phyloP scores from a whole-genome alignment of 1,139 yeast genomes.

The Arxiozyma slooffiae region DNA sequence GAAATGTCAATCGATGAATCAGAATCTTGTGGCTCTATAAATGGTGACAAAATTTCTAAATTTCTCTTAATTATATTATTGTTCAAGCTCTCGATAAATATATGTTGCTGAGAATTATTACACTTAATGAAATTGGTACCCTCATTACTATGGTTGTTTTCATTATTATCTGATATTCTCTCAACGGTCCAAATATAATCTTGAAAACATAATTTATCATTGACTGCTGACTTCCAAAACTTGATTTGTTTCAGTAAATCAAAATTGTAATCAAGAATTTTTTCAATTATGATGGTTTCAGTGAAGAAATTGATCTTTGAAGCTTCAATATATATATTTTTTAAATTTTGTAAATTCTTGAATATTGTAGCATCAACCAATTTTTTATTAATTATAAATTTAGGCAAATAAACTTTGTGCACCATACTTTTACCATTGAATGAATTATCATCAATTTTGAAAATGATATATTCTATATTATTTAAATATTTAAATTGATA shows the following conservation, averaged over 20 bases:
- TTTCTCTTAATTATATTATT: constrained; percentile 10
- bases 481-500: constrained; percentile 13
- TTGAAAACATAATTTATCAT: constrained; percentile 3
- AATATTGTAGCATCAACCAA: background rate
- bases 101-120: background rate
- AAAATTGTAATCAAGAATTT: constrained; percentile 5
- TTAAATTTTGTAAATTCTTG: background rate
- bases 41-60: constrained; percentile 18
- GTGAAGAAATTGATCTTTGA: background rate
- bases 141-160: background rate
- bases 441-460: constrained; percentile 23
- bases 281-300: constrained; percentile 6
- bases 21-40: background rate
- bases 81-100: background rate
- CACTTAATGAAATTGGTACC: background rate
- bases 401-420: background rate
- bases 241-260: constrained; percentile 14
- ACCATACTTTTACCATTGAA: background rate
- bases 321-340: background rate
- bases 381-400: background rate
- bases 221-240: constrained; percentile 17
- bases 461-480: constrained; percentile 14
- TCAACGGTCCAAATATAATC: background rate
- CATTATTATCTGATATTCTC: background rate
- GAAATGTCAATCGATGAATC: background rate